Conservation (phyloP, 305 asterid genomes). For the Petunia hybrid region DNA sequence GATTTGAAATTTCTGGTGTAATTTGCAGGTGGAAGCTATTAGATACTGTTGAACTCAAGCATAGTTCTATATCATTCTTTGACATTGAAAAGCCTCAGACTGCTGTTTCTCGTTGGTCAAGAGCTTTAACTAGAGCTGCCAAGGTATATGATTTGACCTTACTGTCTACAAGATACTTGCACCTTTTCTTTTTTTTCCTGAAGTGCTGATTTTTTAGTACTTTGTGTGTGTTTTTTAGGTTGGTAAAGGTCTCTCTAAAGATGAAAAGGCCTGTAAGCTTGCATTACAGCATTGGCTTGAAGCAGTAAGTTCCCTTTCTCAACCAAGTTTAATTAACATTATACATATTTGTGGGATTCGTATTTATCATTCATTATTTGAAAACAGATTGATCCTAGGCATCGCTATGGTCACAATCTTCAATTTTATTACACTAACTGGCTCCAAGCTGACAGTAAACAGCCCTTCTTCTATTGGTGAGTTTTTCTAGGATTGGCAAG, state of each 20-base stretch:
- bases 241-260: constrained; percentile 84
- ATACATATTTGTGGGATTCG: not conserved
- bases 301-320: constrained; percentile 66
- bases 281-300: constrained; percentile 96
- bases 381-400: constrained; percentile 81
- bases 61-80: constrained; percentile 73
- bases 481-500: constrained; percentile 20
- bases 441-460: constrained; percentile 78
- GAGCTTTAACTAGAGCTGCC: constrained; percentile 80
- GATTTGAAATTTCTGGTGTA: not conserved
- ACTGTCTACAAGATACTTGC: not conserved
- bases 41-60: constrained; percentile 79
- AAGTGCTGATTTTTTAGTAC: not conserved
- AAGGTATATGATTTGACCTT: constrained; percentile 51
- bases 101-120: constrained; percentile 84
- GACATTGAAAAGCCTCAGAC: constrained; percentile 77
- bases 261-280: constrained; percentile 80
- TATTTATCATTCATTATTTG: constrained; percentile 24
- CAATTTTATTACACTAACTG: constrained; percentile 76
- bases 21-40: constrained; percentile 82
- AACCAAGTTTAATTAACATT: not conserved
- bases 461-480: constrained; percentile 91
- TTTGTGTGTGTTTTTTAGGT: constrained; percentile 46
- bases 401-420: constrained; percentile 86
- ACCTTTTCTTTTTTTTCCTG: not conserved